A percentile compares a stretch with the other conserved stretches of the same genome.
Conservation (phyloP, 1,284 basidiomycete species). For the Limonomyces culmigenus region DNA sequence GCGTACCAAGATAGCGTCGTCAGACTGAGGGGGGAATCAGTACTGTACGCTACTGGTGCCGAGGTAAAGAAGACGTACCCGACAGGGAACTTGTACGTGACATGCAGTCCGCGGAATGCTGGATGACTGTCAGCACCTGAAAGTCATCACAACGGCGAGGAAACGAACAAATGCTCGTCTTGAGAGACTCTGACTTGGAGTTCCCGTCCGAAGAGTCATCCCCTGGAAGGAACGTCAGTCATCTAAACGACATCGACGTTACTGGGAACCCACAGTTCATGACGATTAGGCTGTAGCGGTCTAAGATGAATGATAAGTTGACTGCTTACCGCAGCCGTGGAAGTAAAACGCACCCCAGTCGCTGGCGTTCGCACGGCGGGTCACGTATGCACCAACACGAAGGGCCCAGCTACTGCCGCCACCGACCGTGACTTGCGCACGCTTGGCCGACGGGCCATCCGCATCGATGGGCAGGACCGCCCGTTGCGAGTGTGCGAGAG, state of each 20-base stretch:
- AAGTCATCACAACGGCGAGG: no score
- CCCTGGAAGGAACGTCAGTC: conserved; percentile 13
- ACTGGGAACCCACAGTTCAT: conserved; percentile 8
- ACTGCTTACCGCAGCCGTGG: background rate
- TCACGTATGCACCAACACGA: conserved; percentile 46
- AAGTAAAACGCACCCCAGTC: conserved; percentile 27
- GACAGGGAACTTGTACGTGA: conserved; percentile 49
- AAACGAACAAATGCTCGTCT: conserved; percentile 50
- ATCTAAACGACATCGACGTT: conserved; percentile 1
- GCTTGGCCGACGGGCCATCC: conserved; percentile 49
- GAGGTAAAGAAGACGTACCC: no score
- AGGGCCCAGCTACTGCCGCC: conserved; percentile 43
- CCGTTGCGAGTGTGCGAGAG: conserved; percentile 16
- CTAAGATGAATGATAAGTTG: background rate
- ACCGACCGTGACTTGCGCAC: conserved; percentile 43
- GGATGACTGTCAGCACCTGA: no score
- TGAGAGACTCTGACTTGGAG: conserved; percentile 46
- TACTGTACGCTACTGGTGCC: no score
- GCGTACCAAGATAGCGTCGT: conserved; percentile 30
- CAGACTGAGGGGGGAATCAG: no score
- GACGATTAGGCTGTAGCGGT: conserved; percentile 1
- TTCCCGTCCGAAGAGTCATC: conserved; percentile 29
- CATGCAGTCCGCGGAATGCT: conserved; percentile 55
- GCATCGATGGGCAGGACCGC: conserved; percentile 50
- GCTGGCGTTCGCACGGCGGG: conserved; percentile 28